Evolutionary conservation across 352 stramenopile species (phyloP).

Genomic region (Phytopythium boreale): DNA sequence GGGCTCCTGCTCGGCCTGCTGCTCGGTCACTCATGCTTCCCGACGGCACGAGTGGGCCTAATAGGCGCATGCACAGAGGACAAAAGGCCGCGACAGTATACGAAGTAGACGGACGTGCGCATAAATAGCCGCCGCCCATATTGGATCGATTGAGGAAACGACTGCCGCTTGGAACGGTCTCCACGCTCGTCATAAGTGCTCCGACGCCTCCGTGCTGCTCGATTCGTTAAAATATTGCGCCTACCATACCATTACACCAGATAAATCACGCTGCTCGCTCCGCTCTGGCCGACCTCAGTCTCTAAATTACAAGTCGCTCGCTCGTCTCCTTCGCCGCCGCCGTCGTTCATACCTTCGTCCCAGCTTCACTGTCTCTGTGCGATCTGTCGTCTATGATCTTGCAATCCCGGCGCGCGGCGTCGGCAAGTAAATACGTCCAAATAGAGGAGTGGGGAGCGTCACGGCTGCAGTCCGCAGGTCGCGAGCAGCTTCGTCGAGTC

Average conservation of each 20-base stretch:
- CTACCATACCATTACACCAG: not conserved
- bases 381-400: not conserved
- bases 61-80: no score
- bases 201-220: no score
- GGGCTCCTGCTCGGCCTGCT: not conserved
- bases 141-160: no score
- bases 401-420: not conserved
- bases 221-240: not conserved
- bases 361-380: not conserved
- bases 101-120: no score
- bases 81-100: no score
- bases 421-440: constrained; percentile 4
- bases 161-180: not conserved
- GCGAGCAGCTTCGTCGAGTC: constrained; percentile 38
- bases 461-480: constrained; percentile 39
- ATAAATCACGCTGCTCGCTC: no score
- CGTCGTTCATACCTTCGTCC: not conserved
- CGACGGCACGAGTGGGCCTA: no score
- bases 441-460: constrained; percentile 2
- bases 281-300: not conserved
- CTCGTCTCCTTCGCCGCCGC: not conserved
- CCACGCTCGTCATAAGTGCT: no score
- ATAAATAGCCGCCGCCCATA: no score
- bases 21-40: not conserved
- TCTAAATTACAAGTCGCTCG: constrained; percentile 5